Conservation (phyloP, 176 grass and related monocot species). For the Hsuehochloa calcarea region DNA sequence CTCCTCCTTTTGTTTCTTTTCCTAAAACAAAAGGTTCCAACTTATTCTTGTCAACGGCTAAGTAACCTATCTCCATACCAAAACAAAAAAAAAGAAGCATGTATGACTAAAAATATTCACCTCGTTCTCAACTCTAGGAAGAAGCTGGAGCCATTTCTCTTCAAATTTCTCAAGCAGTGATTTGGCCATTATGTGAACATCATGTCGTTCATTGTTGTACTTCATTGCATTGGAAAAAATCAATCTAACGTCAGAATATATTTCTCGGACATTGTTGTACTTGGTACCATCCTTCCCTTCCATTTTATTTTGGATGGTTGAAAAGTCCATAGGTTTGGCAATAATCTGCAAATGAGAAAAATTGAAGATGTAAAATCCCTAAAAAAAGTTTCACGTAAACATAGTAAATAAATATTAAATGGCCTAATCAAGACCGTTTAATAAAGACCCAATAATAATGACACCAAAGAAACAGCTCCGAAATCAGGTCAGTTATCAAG, state of each 20-base stretch:
- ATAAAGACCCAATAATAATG: background rate
- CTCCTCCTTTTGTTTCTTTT: conserved; percentile 75
- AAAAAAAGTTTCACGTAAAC: background rate
- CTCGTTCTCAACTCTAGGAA: conserved; percentile 87
- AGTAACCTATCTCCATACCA: background rate
- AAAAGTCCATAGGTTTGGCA: conserved; percentile 89
- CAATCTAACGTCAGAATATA: conserved; percentile 89
- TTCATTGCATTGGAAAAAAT: conserved; percentile 95
- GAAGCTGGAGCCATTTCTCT: conserved; percentile 77
- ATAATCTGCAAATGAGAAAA: conserved; percentile 68
- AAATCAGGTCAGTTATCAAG: conserved; percentile 3
- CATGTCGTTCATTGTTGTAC: conserved; percentile 69
- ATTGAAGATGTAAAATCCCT: conserved; percentile 8
- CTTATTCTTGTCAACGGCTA: conserved; percentile 5
- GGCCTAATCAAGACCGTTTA: background rate
- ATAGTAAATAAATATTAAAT: background rate
- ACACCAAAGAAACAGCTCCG: background rate
- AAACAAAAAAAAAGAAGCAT: background rate
- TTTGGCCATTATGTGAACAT: conserved; percentile 80
- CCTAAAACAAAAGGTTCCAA: conserved; percentile 46
- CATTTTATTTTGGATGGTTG: conserved; percentile 83
- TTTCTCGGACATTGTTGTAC: conserved; percentile 84
- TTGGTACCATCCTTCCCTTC: conserved; percentile 70
- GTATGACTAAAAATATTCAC: conserved; percentile 37
- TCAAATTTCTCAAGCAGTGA: conserved; percentile 86